A percentile compares a stretch with the other conserved stretches of the same genome.
Conservation (phyloP, 1,284 basidiomycete species). For the Moesziomyces globuligerus region DNA sequence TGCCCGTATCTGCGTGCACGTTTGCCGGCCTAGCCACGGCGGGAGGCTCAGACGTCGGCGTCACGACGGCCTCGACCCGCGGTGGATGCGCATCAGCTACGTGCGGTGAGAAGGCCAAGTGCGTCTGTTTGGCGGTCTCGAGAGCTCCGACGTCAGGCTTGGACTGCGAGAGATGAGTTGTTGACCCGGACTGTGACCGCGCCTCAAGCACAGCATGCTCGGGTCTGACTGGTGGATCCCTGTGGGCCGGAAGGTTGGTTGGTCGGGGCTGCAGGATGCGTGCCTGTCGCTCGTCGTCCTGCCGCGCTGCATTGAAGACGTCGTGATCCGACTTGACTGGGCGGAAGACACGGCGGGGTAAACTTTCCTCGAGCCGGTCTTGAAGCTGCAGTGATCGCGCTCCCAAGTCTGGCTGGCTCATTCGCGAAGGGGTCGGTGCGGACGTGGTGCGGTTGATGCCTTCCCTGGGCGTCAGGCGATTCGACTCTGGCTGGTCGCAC, state of each 20-base stretch:
- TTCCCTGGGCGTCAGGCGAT: constrained; percentile 26
- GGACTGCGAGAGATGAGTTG: too few species aligned
- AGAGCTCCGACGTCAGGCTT: too few species aligned
- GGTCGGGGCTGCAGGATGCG: constrained; percentile 14
- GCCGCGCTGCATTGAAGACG: constrained; percentile 16
- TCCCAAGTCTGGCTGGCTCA: neutral
- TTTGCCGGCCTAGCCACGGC: neutral
- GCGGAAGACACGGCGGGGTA: constrained; percentile 14
- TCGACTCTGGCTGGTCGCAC: neutral
- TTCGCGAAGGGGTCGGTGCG: constrained; percentile 20
- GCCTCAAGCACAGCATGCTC: too few species aligned
- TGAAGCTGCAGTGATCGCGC: constrained; percentile 1
- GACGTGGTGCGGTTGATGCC: constrained; percentile 30
- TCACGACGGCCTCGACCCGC: too few species aligned
- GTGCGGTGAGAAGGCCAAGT: too few species aligned
- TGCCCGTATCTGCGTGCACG: neutral
- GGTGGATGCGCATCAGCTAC: too few species aligned
- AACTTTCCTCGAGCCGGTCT: constrained; percentile 1
- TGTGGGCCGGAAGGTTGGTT: constrained; percentile 6
- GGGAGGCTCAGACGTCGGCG: neutral
- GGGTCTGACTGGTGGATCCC: neutral
- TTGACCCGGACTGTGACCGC: too few species aligned
- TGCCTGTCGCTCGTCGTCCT: neutral
- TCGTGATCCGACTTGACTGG: constrained; percentile 43
- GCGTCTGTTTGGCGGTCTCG: too few species aligned